Base-by-base conservation (phyloP, 2,329 filamentous ascomycete genomes). In the Cladophialophora immunda region DNA sequence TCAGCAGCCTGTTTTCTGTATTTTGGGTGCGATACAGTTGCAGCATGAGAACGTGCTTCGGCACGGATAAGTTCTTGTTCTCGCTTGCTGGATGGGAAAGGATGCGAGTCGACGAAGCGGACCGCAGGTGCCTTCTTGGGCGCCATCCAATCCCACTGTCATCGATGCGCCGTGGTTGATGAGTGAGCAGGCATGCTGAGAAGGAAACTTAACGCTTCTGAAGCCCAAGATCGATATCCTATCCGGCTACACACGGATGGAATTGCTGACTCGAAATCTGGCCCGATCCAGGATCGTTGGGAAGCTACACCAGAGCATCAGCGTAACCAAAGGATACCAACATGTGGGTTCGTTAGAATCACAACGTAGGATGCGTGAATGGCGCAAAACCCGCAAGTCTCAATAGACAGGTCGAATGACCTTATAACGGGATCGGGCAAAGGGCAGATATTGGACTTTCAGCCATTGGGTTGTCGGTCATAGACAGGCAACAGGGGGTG, bases 21-120 rank as follows among this genome's bases (percentile, higher is more conserved):
- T n/a, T 22, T 60, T n/a, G 58, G 58, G 25, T 60, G 58, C 11
- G 58, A 60, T 17, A 60, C 29, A 19, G 27, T 60, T 11, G 58
- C 58, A 25, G 58, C 38, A 50, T 60, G 58, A n/a, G 58, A 47
- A 9, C 58, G 58, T 9, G 58, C 58, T 17, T n/a, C 41, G 11
- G 58, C 25, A 1, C 41, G 27, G 19, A 52, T 19, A 6, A 60
- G 27, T 34, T 60, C 58, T 27, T 60, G 58, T 52, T 60, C 58
- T 34, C 58, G 58, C 41, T 60, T 60, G 58, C 41, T 52, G 38
- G 41, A 19, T 2, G 58, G 58, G 19, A 58, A 60, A 36, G 58
- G 58, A 15, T 60, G 58, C 15, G 58, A 60, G 47, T 60, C 29
- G 17, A 60, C 58, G 19, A 60, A 60, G 29, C 30, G 58, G 22